Evolutionary conservation across 2,329 filamentous ascomycete genomes (phyloP).

Genomic region (Pseudocercospora fijiensis): DNA sequence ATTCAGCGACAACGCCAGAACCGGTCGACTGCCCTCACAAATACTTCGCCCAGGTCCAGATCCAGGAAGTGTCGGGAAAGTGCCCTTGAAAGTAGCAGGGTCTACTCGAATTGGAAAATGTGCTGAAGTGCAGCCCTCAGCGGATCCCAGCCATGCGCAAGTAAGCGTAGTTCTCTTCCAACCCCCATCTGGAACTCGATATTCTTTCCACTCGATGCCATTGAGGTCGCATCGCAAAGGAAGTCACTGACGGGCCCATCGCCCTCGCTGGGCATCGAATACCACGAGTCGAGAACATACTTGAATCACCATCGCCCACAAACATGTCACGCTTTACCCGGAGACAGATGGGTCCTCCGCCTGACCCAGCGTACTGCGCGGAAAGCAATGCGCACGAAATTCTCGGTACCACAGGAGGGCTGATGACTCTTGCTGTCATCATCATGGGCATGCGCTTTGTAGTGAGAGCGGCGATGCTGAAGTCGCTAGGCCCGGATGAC

Average conservation of each 20-base stretch:
- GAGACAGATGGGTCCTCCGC: conserved; percentile 16
- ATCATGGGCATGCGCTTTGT: conserved; percentile 26
- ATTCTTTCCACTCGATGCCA: not conserved
- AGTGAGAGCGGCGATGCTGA: conserved; percentile 50
- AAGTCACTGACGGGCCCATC: not conserved
- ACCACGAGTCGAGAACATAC: not conserved
- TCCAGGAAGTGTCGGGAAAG: not conserved
- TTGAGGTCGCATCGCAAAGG: not conserved
- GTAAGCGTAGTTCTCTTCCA: not conserved
- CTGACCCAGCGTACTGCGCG: conserved; percentile 27
- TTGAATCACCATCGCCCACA: not conserved
- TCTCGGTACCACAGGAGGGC: conserved; percentile 28
- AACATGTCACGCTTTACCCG: conserved; percentile 10
- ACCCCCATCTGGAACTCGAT: not conserved
- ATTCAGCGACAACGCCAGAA: not conserved
- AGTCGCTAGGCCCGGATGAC: conserved; percentile 53
- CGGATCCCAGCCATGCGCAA: not conserved
- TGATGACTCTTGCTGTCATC: conserved; percentile 25
- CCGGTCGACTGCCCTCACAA: not conserved
- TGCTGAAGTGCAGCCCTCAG: not conserved
- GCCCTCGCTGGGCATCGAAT: not conserved
- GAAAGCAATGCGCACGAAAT: conserved; percentile 29
- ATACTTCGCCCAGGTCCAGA: too few species aligned
- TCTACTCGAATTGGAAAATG: not conserved
- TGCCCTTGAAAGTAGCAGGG: not conserved